phyloP scores from a whole-genome alignment of 495 filamentous ascomycete species.

The Talaromyces borbonicus region DNA sequence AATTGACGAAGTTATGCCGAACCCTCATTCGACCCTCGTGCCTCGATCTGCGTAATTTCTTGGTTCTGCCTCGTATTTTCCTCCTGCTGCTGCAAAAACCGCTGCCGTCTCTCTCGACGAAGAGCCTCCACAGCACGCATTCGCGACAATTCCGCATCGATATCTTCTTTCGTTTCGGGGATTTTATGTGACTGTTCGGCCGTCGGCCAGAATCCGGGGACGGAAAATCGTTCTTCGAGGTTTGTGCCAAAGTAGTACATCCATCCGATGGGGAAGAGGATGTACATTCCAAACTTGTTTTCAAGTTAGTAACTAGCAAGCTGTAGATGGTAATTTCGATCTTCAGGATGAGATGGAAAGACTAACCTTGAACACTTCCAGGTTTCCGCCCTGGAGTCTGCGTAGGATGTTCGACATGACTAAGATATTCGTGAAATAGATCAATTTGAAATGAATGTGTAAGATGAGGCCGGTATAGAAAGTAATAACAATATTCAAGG shows the following conservation, averaged over 20 bases:
- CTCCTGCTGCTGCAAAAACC: conserved; percentile 46
- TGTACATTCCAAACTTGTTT: conserved; percentile 89
- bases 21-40: neutral
- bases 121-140: conserved; percentile 44
- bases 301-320: neutral
- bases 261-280: conserved; percentile 95
- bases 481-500: no score
- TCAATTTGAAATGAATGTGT: neutral
- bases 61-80: conserved; percentile 39
- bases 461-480: no score
- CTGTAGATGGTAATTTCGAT: conserved; percentile 6
- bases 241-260: conserved; percentile 99
- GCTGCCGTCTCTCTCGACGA: conserved; percentile 44
- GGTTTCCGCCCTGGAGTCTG: conserved; percentile 64
- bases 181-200: conserved; percentile 78
- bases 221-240: conserved; percentile 80
- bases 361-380: conserved; percentile 90
- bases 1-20: no score
- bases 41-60: neutral
- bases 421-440: neutral
- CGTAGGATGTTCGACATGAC: conserved; percentile 30
- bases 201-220: conserved; percentile 90
- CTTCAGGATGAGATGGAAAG: neutral
- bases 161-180: conserved; percentile 82
- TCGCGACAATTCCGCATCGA: conserved; percentile 63